Base-by-base conservation (phyloP, 2,329 filamentous ascomycete genomes). In the Colletotrichum agaves region DNA sequence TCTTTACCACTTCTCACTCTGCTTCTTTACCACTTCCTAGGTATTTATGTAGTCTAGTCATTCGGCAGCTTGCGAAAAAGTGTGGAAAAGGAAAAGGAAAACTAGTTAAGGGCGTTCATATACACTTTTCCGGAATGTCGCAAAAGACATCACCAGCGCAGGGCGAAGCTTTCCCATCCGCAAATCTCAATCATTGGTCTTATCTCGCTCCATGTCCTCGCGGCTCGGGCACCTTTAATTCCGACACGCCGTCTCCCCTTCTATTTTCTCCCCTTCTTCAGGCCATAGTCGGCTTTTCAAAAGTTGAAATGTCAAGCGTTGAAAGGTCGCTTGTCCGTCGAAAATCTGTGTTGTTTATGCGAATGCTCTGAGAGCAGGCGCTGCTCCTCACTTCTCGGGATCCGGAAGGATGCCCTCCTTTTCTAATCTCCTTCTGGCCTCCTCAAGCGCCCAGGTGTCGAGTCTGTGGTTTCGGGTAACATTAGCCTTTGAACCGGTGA, bases 391-490 rank as follows among this genome's bases (percentile, higher is more conserved):
- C 66, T 87, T 81, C 73, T 83, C 81, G 44, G 92, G 91, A 76
- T 98, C 95, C 76, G 93, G 89, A 77, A 98, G 83, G 77, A 98
- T 94, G 68, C 96, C 96, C 85, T 99, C 96, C 69, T 90, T 92
- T 84, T 99, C 96, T 87, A 99, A 90, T 84, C 96, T 88, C 84
- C 96, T 89, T 77, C 96, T 89, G 60, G 96, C 96, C 84, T 99
- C 96, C 83, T 99, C 96, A 47, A 99, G 89, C 71, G 96, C 96
- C 96, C 96, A 99, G 62, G 95, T 98, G 85, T 98, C 96, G 89
- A 99, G 98, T 80, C 96, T 99, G 75, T 69, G 17, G 59, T 31
- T 27, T 17, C 21, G 27, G 23, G 19, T 47, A 50, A 49, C n/a
- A 71, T 80, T 74, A 80, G 77, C 71, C 72, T 55, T 15, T 57